These are phyloP conservation scores for Blumeriella jaapii DNA, from an alignment of 2,329 filamentous ascomycete species.

Conservation along the genomic window DNA sequence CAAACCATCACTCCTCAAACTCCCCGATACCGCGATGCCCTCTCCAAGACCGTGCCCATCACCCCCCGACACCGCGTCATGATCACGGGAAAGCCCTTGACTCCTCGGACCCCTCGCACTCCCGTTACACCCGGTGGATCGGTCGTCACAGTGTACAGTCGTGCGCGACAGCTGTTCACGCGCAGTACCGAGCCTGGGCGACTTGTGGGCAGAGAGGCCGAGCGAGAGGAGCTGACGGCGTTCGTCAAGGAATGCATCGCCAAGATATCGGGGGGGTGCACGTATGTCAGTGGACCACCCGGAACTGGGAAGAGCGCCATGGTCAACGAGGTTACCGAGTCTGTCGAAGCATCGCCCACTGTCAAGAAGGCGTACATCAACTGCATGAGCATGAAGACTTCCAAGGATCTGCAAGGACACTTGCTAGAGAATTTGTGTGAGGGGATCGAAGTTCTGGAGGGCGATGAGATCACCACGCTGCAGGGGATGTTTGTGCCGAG, in stretches of 20 bases:
- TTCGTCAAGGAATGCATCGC: slow-evolving; percentile 59
- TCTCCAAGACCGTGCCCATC: slow-evolving; percentile 54
- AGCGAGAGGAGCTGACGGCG: slow-evolving; percentile 49
- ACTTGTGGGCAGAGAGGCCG: slow-evolving; percentile 30
- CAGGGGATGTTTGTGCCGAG: slow-evolving; percentile 60
- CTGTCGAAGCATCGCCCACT: slow-evolving; percentile 36
- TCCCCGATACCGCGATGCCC: slow-evolving; percentile 67
- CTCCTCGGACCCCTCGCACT: slow-evolving; percentile 68
- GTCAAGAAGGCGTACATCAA: slow-evolving; percentile 76
- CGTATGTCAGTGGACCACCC: slow-evolving; percentile 91
- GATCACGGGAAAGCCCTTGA: slow-evolving; percentile 61
- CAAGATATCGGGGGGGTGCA: slow-evolving; percentile 58
- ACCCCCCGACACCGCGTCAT: slow-evolving; percentile 80
- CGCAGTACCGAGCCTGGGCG: slow-evolving; percentile 35
- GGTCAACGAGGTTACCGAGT: slow-evolving; percentile 64
- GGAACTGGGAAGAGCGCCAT: slow-evolving; percentile 96
- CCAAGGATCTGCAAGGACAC: slow-evolving; percentile 72
- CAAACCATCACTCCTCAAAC: slow-evolving; percentile 59
- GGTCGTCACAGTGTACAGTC: slow-evolving; percentile 69
- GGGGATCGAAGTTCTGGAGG: slow-evolving; percentile 46
- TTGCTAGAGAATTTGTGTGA: slow-evolving; percentile 60
- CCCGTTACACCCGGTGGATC: slow-evolving; percentile 55
- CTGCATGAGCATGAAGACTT: slow-evolving; percentile 91
- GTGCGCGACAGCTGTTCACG: slow-evolving; percentile 77
- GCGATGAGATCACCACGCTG: slow-evolving; percentile 55